phyloP scores from a whole-genome alignment of 805 yeast species.

The Ogataea naganishii region DNA sequence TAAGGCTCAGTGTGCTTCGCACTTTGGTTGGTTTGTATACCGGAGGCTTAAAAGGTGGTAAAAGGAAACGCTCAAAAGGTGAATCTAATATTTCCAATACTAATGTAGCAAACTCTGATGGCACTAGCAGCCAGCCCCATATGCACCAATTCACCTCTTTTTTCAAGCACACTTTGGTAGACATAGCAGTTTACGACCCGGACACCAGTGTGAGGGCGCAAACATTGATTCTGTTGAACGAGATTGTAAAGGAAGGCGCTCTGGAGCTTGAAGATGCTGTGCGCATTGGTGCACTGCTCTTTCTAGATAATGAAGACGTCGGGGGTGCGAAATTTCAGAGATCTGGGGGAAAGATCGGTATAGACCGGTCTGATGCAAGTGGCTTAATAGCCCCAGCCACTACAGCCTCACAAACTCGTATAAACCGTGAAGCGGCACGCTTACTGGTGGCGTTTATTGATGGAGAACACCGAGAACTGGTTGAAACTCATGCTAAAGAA shows the following conservation, averaged over 20 bases:
- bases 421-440: no score
- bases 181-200: slow-evolving; percentile 48
- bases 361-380: no score
- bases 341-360: slow-evolving; percentile 8
- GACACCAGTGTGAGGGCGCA: slow-evolving; percentile 46
- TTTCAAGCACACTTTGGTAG: slow-evolving; percentile 55
- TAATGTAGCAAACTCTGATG: slow-evolving; percentile 58
- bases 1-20: slow-evolving; percentile 57
- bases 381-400: no score
- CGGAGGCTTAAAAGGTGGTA: no score
- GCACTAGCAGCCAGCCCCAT: slow-evolving; percentile 42
- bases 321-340: slow-evolving; percentile 3
- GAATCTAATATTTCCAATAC: no score
- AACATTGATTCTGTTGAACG: slow-evolving; percentile 44
- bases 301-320: slow-evolving; percentile 21
- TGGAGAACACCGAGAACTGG: no score
- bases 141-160: slow-evolving; percentile 72
- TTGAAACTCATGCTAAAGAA: no score
- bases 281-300: slow-evolving; percentile 31
- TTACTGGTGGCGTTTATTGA: no score
- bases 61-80: no score
- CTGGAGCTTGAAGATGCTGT: slow-evolving; percentile 50
- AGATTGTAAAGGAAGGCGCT: slow-evolving; percentile 51
- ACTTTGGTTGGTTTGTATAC: slow-evolving; percentile 44
- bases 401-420: no score